Evolutionary conservation across 768 basidiomycete genomes (phyloP).

Genomic region (Russula ochroleuca): DNA sequence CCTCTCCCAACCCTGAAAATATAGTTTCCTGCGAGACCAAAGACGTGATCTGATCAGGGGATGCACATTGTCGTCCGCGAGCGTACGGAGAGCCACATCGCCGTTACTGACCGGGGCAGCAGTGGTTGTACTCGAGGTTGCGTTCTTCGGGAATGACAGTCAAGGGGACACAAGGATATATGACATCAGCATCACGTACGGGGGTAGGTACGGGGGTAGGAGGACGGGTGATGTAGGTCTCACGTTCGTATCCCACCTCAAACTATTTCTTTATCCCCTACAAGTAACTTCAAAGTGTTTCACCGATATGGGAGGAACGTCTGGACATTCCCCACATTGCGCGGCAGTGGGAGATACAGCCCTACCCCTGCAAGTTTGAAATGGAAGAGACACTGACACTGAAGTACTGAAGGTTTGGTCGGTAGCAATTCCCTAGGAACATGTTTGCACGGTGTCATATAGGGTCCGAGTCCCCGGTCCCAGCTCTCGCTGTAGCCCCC

Average conservation of each 20-base stretch:
- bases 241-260: not conserved
- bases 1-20: constrained; percentile 4
- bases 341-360: not conserved
- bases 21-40: not conserved
- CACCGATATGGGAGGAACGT: not conserved
- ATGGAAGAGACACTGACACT: not conserved
- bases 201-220: not conserved
- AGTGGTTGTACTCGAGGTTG: too few species aligned
- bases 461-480: not conserved
- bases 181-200: not conserved
- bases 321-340: not conserved
- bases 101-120: not conserved
- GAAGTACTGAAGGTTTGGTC: not conserved
- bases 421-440: not conserved
- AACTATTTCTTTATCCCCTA: not conserved
- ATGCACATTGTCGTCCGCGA: constrained; percentile 6
- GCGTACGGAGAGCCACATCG: not conserved
- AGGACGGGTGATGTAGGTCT: not conserved
- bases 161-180: constrained; percentile 6
- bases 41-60: constrained; percentile 7
- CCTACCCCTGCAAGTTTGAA: not conserved
- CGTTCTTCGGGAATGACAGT: not conserved
- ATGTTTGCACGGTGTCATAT: not conserved
- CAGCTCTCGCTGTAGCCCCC: not conserved
- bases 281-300: not conserved